Base-by-base conservation (phyloP, 495 filamentous ascomycete genomes). In the Cercophora samala region DNA sequence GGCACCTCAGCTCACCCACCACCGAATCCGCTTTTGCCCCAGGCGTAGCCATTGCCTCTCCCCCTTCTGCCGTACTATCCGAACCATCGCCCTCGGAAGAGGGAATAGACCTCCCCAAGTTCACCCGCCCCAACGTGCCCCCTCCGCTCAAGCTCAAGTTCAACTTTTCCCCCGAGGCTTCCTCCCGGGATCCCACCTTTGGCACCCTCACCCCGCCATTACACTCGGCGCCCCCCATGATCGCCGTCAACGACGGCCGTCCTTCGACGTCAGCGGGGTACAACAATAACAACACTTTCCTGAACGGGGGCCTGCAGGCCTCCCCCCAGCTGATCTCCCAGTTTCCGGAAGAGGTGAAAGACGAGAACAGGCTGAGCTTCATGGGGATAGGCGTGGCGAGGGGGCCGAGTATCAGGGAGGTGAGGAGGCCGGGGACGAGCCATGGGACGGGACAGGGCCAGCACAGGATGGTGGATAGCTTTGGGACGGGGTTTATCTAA, bases 381-480 rank as follows among this genome's bases (percentile, higher is more conserved):
- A 70, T 75, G 46, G 75, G 67, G 0, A 76, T 77, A 25, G 75
- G 75, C 4, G 58, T 77, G 60, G 75, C 75, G 51, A 46, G 75
- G 29, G 75, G 75, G 6, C 68, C 69, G 63, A 76, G 74, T n/a
- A 68, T 77, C 18, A 54, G 71, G 25, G 66, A 69, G 23, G 37
- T 55, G 37, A 53, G 66, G 42, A 42, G 67, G 55, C 66, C 64
- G 23, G 54, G 60, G 65, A 66, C 58, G 32, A 23, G 64, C 15
- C 42, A 51, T 9, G 60, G 52, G 17, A 19, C 46, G 26, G 17
- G 46, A 11, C 56, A 17, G 2, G 22, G 24, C 26, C 18, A 42
- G 25, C 23, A 46, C 19, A 58, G 23, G 24, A 67, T 66, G 66
- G 63, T 72, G 62, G 70, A 76, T 69, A 58, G 60, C 19, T 72